phyloP scores from a whole-genome alignment of 768 basidiomycete genomes.

The Tulasnella sp. region DNA sequence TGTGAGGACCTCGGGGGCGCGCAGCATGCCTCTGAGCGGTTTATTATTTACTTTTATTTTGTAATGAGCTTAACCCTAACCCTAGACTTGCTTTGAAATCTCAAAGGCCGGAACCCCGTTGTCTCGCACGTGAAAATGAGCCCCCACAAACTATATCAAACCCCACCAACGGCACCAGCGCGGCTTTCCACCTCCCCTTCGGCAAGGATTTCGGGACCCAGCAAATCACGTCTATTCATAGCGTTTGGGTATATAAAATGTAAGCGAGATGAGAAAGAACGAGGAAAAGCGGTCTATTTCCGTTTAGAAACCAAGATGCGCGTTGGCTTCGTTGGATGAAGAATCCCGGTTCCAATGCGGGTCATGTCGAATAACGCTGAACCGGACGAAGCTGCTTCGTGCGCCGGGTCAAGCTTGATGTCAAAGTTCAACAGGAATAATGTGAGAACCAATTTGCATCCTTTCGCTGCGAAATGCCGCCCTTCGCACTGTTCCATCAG shows the following conservation, averaged over 20 bases:
- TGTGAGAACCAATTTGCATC: constrained; percentile 28
- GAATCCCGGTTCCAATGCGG: constrained; percentile 21
- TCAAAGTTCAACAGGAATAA: constrained; percentile 28
- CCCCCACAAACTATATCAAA: neutral
- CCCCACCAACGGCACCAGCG: neutral
- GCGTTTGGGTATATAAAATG: neutral
- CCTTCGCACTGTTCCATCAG: constrained; percentile 35
- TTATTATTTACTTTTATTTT: constrained; percentile 21
- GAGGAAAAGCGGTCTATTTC: neutral
- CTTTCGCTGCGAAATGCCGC: constrained; percentile 36
- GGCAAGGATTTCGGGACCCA: no score
- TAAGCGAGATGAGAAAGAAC: neutral
- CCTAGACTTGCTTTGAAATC: neutral
- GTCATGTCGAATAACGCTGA: constrained; percentile 16
- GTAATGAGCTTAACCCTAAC: constrained; percentile 12
- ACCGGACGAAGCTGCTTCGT: neutral
- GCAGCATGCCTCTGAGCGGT: constrained; percentile 34
- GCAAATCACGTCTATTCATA: neutral
- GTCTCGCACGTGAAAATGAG: neutral
- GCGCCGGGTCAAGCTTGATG: constrained; percentile 28
- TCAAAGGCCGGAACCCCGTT: neutral
- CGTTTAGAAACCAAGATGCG: neutral
- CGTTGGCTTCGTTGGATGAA: constrained; percentile 7
- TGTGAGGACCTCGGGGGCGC: constrained; percentile 28
- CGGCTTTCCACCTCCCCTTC: neutral